Conservation (phyloP, 2,329 filamentous ascomycete species). For the Alternaria panax region DNA sequence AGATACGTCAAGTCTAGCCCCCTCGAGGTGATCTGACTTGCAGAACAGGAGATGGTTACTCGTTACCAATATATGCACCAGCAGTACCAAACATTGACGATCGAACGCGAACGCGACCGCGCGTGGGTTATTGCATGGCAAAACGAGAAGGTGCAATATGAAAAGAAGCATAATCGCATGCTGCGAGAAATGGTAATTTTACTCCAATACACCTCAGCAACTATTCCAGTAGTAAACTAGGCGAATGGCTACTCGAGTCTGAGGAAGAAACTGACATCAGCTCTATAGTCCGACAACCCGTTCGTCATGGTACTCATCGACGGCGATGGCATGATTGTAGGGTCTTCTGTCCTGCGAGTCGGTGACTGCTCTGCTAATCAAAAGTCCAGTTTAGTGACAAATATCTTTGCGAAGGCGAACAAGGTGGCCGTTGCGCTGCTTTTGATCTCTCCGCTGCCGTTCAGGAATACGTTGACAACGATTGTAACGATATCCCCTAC, state of each 20-base stretch:
- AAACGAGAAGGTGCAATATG: slow-evolving; percentile 30
- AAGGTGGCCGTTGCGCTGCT: slow-evolving; percentile 63
- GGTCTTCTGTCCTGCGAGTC: background rate
- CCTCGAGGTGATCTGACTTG: slow-evolving; percentile 6
- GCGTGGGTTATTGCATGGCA: slow-evolving; percentile 30
- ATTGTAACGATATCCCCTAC: slow-evolving; percentile 49
- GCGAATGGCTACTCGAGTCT: background rate
- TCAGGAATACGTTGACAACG: slow-evolving; percentile 51
- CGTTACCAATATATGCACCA: slow-evolving; percentile 50
- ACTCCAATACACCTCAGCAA: background rate
- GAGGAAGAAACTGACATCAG: background rate
- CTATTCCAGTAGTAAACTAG: background rate
- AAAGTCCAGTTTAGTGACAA: slow-evolving; percentile 56
- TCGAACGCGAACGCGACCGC: slow-evolving; percentile 35
- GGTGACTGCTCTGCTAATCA: slow-evolving; percentile 12
- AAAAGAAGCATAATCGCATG: slow-evolving; percentile 23
- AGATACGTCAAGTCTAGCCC: background rate
- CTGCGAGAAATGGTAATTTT: slow-evolving; percentile 37
- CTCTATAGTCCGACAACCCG: slow-evolving; percentile 49
- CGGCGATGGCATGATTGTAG: slow-evolving; percentile 60
- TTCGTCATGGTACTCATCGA: slow-evolving; percentile 64
- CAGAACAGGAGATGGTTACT: slow-evolving; percentile 48
- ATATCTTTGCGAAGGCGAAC: slow-evolving; percentile 58
- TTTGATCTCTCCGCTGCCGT: slow-evolving; percentile 56
- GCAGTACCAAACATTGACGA: slow-evolving; percentile 38